Conservation (phyloP, 2,329 filamentous ascomycete species). For the Penicillium sp. region DNA sequence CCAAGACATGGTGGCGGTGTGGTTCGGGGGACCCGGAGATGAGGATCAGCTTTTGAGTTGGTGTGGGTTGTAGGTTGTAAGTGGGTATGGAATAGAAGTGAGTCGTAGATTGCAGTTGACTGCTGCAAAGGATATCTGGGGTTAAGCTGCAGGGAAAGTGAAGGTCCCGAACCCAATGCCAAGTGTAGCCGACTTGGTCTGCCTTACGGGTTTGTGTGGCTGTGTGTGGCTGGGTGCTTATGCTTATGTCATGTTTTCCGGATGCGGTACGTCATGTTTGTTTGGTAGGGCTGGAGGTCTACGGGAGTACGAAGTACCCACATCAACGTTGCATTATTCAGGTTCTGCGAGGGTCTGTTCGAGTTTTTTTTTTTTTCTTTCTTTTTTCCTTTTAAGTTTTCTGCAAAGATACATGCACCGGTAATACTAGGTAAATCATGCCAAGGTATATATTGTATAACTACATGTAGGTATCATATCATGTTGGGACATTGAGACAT, state of each 20-base stretch:
- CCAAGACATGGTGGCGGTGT: slow-evolving; percentile 63
- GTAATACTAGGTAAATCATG: background rate
- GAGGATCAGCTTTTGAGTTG: background rate
- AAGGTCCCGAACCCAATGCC: slow-evolving; percentile 1
- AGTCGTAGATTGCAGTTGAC: background rate
- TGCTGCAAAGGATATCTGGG: background rate
- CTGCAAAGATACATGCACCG: background rate
- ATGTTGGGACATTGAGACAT: background rate
- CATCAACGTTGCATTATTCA: slow-evolving; percentile 1
- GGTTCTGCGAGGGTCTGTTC: background rate
- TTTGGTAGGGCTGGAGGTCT: slow-evolving; percentile 12
- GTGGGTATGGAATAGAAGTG: background rate
- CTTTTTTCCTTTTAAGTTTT: no score
- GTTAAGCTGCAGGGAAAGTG: background rate
- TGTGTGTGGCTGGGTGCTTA: slow-evolving; percentile 7
- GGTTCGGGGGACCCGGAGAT: background rate
- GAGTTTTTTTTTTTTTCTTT: background rate
- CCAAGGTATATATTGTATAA: background rate
- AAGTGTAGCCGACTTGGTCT: slow-evolving; percentile 7
- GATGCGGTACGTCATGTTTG: slow-evolving; percentile 22
- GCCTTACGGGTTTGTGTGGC: slow-evolving; percentile 13
- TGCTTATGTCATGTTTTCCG: slow-evolving; percentile 11
- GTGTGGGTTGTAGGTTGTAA: background rate
- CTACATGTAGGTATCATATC: background rate
- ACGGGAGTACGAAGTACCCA: background rate